Percentiles rank a stretch among this genome's conserved stretches.
Conservation (phyloP, 2,329 filamentous ascomycete species). For the Penicillium sp. region DNA sequence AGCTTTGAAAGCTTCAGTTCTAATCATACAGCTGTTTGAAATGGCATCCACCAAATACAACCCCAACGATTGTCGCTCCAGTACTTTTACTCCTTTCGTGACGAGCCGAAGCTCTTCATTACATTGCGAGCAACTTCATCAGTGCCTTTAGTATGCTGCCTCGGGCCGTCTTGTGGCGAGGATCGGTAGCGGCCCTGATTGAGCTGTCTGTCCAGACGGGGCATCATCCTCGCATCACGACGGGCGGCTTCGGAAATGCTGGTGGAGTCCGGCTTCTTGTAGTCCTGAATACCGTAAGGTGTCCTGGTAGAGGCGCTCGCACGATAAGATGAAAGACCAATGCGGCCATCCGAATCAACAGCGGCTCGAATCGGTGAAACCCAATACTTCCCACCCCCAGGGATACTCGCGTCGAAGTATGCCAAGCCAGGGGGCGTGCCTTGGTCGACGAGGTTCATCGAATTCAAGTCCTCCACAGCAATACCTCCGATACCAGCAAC, state of each 20-base stretch:
- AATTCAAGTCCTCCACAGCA: conserved; percentile 36
- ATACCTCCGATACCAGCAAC: conserved; percentile 40
- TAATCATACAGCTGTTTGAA: conserved; percentile 31
- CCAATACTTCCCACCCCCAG: conserved; percentile 50
- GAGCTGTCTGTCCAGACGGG: conserved; percentile 26
- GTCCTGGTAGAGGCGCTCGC: conserved; percentile 31
- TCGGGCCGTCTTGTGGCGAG: conserved; percentile 1
- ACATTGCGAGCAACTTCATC: conserved; percentile 32
- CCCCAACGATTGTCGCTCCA: not conserved
- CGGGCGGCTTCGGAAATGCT: conserved; percentile 27
- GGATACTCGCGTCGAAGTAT: conserved; percentile 40
- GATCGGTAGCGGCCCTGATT: conserved; percentile 16
- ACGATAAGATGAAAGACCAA: conserved; percentile 36
- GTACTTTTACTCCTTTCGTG: not conserved
- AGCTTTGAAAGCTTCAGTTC: conserved; percentile 28
- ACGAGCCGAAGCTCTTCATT: conserved; percentile 27
- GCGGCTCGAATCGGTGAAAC: conserved; percentile 45
- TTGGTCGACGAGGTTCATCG: conserved; percentile 30
- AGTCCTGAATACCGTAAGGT: conserved; percentile 35
- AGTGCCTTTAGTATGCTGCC: conserved; percentile 14
- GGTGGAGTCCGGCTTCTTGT: conserved; percentile 25
- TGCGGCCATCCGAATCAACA: conserved; percentile 43
- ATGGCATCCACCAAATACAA: conserved; percentile 6
- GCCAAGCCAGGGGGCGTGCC: conserved; percentile 40
- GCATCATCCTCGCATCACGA: conserved; percentile 24